These are phyloP conservation scores for Chaetothyriales sp. DNA, from an alignment of 2,329 filamentous ascomycete species.

Conservation along the genomic window DNA sequence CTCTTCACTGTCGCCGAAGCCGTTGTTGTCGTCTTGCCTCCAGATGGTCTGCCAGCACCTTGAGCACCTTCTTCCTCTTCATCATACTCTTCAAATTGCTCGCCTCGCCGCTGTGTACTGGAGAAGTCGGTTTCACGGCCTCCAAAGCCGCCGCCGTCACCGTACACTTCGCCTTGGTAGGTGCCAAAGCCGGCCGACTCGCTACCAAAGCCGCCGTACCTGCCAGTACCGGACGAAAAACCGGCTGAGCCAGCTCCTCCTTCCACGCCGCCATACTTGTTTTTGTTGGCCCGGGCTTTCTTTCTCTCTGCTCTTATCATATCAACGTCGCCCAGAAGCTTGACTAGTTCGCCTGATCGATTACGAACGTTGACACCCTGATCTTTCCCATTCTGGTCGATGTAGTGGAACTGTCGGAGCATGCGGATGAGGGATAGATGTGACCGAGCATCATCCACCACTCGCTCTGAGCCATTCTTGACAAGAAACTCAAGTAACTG, in stretches of 20 bases:
- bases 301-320: constrained; percentile 52
- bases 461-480: constrained; percentile 94
- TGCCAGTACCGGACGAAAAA: constrained; percentile 40
- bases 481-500: constrained; percentile 94
- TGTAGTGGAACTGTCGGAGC: constrained; percentile 96
- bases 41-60: constrained; percentile 31
- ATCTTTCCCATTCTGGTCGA: constrained; percentile 91
- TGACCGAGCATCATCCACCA: constrained; percentile 91
- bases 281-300: constrained; percentile 78
- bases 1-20: constrained; percentile 28
- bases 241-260: constrained; percentile 54
- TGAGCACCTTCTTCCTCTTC: constrained; percentile 68
- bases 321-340: constrained; percentile 66
- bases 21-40: constrained; percentile 11
- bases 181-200: constrained; percentile 45
- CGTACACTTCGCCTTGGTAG: constrained; percentile 66
- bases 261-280: constrained; percentile 91
- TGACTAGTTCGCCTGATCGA: constrained; percentile 85
- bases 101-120: constrained; percentile 47
- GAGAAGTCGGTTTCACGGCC: constrained; percentile 61
- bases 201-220: constrained; percentile 86
- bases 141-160: constrained; percentile 89
- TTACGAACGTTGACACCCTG: constrained; percentile 97
- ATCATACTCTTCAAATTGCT: constrained; percentile 92
- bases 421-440: constrained; percentile 94